Evolutionary conservation across 257 asterid species (phyloP), one percentile per base, ranked within the genome.

Genomic region (Nicotiana otophora): DNA sequence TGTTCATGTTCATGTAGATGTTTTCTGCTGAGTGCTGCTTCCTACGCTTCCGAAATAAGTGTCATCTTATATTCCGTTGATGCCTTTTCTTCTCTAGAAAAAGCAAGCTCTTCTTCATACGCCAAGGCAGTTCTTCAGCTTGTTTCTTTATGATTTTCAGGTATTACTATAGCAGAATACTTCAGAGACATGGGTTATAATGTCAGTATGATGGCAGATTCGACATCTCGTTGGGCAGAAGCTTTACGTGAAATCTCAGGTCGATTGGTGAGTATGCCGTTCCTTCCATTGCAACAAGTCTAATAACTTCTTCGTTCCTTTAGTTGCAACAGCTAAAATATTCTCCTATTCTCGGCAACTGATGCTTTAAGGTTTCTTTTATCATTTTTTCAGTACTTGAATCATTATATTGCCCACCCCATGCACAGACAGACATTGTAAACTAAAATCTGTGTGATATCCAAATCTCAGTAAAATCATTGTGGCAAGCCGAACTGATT

Each of bases 201-300:
- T 88, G 99, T 96, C 82, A 94, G 99, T 88, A 96, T 96, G 99
- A 96, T 96, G 99, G 99, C 99, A 83, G 99, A 96, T 88, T 96
- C 98, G 31, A 96, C 99, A 19, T 96, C 99, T 81, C 98, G 98
- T 46, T 96, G 99, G 99, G 99, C 99, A 46, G 99, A 96, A 90
- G 99, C 98, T 63, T 86, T 96, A 92, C 99, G 99, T 91, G 99
- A 96, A 88, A 96, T 96, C 88, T 96, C 99, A 15, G 99, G 99
- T 60, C 98, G 99, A 86, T 84, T 96, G 97, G 99, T 96, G 93
- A 84, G 93, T 86, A 31, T 66, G 66, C 16, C 69, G 9, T 51
- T 16, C 82, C 81, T 54, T 28, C 78, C 85, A 12, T 86, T 77
- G 55, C 79, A 54, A 63, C 51, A 60, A 46, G 79, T 23, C 30